Conservation (phyloP, 2,329 filamentous ascomycete genomes). For the Colletotrichum endophyticum region DNA sequence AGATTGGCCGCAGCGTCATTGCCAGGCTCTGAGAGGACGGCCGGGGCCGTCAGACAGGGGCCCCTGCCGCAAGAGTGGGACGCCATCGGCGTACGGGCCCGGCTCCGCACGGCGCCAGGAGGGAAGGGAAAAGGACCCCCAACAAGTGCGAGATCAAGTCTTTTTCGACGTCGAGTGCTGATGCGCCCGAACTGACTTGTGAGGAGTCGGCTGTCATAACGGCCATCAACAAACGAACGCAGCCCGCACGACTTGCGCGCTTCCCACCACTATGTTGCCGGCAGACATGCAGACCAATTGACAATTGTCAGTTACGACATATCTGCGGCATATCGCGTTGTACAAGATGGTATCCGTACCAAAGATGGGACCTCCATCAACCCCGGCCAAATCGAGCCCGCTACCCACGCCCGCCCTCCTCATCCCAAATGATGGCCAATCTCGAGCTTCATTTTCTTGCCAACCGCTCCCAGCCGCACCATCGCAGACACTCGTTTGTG, state of each 20-base stretch:
- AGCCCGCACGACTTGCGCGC: neutral
- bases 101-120: neutral
- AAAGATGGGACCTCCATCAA: neutral
- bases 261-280: neutral
- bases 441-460: neutral
- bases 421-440: neutral
- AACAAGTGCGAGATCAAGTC: neutral
- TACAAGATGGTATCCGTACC: slow-evolving; percentile 8
- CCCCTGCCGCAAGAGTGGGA: neutral
- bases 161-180: neutral
- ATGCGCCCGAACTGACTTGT: neutral
- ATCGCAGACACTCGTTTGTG: neutral
- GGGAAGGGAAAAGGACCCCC: neutral
- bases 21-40: neutral
- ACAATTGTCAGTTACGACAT: neutral
- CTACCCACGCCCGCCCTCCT: neutral
- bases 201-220: neutral
- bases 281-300: neutral
- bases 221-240: neutral
- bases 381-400: neutral
- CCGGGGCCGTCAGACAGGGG: neutral
- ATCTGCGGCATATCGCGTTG: neutral
- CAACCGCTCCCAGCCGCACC: neutral
- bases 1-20: neutral
- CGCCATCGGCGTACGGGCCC: neutral